Conservation (phyloP, 805 yeast genomes). For the Ogataea methanolica region DNA sequence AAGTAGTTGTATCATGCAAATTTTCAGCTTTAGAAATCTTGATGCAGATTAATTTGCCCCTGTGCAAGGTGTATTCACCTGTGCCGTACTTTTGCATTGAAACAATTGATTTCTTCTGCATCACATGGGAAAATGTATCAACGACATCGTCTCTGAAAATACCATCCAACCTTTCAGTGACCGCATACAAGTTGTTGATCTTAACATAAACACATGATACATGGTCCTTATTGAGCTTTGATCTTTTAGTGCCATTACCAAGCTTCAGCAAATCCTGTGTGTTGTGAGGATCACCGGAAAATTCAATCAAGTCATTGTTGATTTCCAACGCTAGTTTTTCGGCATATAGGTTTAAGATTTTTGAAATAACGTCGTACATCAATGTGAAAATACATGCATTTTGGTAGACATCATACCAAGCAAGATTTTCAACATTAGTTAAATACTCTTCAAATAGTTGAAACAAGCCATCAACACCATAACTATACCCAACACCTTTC, state of each 20-base stretch:
- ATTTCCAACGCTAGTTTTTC: slow-evolving; percentile 9
- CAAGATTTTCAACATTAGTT: slow-evolving; percentile 3
- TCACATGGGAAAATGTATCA: slow-evolving; percentile 7
- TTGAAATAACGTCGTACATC: slow-evolving; percentile 10
- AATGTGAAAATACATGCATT: slow-evolving; percentile 10
- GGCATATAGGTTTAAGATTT: slow-evolving; percentile 5
- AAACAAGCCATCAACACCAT: slow-evolving; percentile 10
- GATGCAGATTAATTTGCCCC: slow-evolving; percentile 9
- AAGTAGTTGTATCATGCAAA: slow-evolving; percentile 8
- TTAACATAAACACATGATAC: slow-evolving; percentile 11
- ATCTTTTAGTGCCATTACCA: neutral
- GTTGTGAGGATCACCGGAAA: neutral
- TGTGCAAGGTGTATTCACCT: neutral
- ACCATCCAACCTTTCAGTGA: slow-evolving; percentile 10
- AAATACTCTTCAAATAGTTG: slow-evolving; percentile 10
- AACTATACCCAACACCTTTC: slow-evolving; percentile 10
- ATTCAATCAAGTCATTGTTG: slow-evolving; percentile 3
- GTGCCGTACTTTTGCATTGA: neutral
- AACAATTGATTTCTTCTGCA: slow-evolving; percentile 1
- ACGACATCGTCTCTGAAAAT: slow-evolving; percentile 15
- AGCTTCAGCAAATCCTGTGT: too few species aligned
- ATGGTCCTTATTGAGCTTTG: neutral
- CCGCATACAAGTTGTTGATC: slow-evolving; percentile 15
- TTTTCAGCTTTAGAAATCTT: slow-evolving; percentile 16
- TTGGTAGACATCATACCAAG: slow-evolving; percentile 7